A percentile compares a stretch with the other conserved stretches of the same genome.
phyloP scores from a whole-genome alignment of 495 filamentous ascomycete genomes.

The Hypoxylon fuscum region DNA sequence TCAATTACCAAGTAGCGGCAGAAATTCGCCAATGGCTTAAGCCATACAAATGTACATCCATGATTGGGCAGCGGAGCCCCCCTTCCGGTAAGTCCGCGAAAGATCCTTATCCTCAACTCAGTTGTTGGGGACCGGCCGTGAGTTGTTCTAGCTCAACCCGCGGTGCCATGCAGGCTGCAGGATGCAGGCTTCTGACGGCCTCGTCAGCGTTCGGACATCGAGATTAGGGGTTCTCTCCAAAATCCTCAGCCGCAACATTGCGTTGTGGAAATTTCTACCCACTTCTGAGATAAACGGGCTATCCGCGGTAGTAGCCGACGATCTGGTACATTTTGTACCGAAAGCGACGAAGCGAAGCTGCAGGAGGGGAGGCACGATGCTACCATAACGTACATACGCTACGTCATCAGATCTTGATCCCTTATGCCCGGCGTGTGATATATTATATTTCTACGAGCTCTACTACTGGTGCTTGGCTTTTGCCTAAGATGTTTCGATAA shows the following conservation, averaged over 20 bases:
- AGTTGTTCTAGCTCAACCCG: constrained; percentile 24
- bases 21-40: constrained; percentile 9
- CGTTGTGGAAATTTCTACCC: constrained; percentile 11
- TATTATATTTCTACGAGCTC: constrained; percentile 26
- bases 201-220: constrained; percentile 19
- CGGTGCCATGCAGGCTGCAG: neutral
- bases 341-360: constrained; percentile 5
- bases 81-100: constrained; percentile 2
- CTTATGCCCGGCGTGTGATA: constrained; percentile 27
- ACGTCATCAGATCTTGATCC: constrained; percentile 39
- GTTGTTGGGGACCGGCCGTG: constrained; percentile 10
- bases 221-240: constrained; percentile 2
- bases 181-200: constrained; percentile 1
- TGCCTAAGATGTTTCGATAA: constrained; percentile 20
- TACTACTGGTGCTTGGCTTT: constrained; percentile 10
- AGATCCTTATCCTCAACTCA: neutral
- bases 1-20: constrained; percentile 25
- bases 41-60: neutral
- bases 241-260: constrained; percentile 20
- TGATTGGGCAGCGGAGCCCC: constrained; percentile 24
- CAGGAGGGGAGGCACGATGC: constrained; percentile 22
- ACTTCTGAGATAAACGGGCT: constrained; percentile 17
- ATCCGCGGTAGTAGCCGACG: constrained; percentile 16
- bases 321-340: constrained; percentile 8
- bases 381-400: constrained; percentile 25